A percentile compares a stretch with the other conserved stretches of the same genome.
Evolutionary conservation across 2,329 filamentous ascomycete species (phyloP).

Genomic region (Diaporthe sp.): DNA sequence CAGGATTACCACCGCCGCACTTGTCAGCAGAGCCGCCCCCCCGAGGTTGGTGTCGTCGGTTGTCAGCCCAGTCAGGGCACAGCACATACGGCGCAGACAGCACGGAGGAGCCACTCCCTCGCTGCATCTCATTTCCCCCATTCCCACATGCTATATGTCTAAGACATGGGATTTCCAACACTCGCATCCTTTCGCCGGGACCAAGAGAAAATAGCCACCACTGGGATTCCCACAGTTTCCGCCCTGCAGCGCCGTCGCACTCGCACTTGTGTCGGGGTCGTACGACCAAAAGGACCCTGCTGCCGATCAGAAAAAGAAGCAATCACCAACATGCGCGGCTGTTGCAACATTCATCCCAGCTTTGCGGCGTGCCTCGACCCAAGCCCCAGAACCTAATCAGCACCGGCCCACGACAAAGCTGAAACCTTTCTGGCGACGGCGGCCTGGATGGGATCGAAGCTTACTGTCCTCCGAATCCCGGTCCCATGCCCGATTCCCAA

Average conservation of each 20-base stretch:
- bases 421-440: slow-evolving; percentile 27
- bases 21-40: slow-evolving; percentile 30
- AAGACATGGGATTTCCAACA: slow-evolving; percentile 2
- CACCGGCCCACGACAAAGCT: slow-evolving; percentile 20
- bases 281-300: slow-evolving; percentile 4
- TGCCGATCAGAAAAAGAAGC: slow-evolving; percentile 23
- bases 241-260: not conserved
- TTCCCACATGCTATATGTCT: not conserved
- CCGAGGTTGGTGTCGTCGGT: slow-evolving; percentile 6
- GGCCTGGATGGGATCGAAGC: slow-evolving; percentile 26
- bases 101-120: slow-evolving; percentile 10
- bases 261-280: slow-evolving; percentile 6
- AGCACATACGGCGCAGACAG: not conserved
- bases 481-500: not conserved
- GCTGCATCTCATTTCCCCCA: slow-evolving; percentile 7
- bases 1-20: slow-evolving; percentile 8
- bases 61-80: slow-evolving; percentile 1
- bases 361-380: slow-evolving; percentile 18
- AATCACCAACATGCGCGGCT: slow-evolving; percentile 7
- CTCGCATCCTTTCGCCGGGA: not conserved
- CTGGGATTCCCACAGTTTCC: not conserved
- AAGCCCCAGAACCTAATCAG: slow-evolving; percentile 5
- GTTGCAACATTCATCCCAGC: slow-evolving; percentile 9
- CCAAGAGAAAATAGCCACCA: not conserved
- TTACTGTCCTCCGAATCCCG: slow-evolving; percentile 27